Evolutionary conservation across 176 grass and related monocot genomes (phyloP), one percentile per base, ranked within the genome.

Genomic region (Phyllostachys edulis): DNA sequence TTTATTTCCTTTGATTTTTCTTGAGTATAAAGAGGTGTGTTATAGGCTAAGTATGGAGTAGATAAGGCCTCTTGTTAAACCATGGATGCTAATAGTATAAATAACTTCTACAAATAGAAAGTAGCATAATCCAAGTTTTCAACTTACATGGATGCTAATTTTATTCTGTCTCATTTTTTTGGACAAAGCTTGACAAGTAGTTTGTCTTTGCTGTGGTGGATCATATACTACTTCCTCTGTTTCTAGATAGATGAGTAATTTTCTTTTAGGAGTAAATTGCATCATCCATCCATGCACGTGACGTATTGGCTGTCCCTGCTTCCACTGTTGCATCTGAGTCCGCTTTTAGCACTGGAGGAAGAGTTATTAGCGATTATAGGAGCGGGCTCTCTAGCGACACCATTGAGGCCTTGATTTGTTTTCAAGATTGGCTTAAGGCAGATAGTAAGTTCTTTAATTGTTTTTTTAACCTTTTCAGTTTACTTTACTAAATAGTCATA

Each of bases 161-260:
- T 60, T 60, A 24, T 61, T 10, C 7, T 60, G 57, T 61, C 3
- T 23, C 23, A 61, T 11, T 61, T 61, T 61, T 26, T 24, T 59
- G n/a, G 9, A 60, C 57, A 26, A 24, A 60, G 24, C 23, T 61
- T 1, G n/a, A 26, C 24, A 11, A 61, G 9, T 60, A 60, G 7
- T 11, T 26, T 12, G 9, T 16, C 61, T 63, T 32, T 32, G 61
- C 37, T 57, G 63, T 82, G 55, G 78, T 86, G 17, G 87, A 82
- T 17, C 60, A 63, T 18, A 9, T 62, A 17, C 29, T 66, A 18
- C 29, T 15, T 66, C 44, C 29, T 37, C 15, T 15, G 2, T 63
- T 63, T 39, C 36, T 52, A 51, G 45, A 52, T 39, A 51, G 29
- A 52, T 54, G 6, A 36, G 14, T 42, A 21, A 65, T 51, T 51